Evolutionary conservation across 1,284 basidiomycete species (phyloP), one percentile per base, ranked within the genome.

Genomic region (Peniophora sp.): DNA sequence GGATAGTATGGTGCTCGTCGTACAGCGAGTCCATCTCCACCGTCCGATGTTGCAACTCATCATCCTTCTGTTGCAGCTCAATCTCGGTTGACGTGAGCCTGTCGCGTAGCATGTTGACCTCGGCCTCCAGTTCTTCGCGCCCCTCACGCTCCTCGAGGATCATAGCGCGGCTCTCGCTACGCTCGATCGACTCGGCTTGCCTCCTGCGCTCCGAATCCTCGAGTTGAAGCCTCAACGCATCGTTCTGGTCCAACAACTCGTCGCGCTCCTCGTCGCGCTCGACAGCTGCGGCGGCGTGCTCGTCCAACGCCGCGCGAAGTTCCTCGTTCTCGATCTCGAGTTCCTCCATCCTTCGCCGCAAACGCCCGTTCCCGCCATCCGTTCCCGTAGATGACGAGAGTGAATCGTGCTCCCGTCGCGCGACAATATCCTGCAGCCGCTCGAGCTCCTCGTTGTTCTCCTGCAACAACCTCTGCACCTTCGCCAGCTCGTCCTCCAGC

Each of bases 11-110:
- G 59, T 89, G 85, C 59, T 89, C 83, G 2, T 65, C 66, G 3
- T 85, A 71, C 42, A 88, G 62, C 35, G 87, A 80, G 6, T 88
- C 82, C 37, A 89, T 77, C 63, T 91, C 88, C 49, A 75, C 71
- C 47, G 76, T 74, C 71, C 85, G 82, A 63, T 82, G 72, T 51
- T 88, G 85, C n/a, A 88, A 65, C 34, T 92, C 90, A 57, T 88
- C 87, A 58, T 92, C 89, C 63, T 80, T 85, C 64, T 88, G 82
- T 62, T 89, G 85, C 24, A 91, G 67, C 64, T 92, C 88, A 55
- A 93, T 89, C 58, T 83, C 76, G 3, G 81, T 77, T 0, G 86
- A 86, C 0, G 89, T 85, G 2, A 91, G 71, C 62, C 81, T 81
- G 66, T 92, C 90, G 47, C 83, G 72, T 39, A 88, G 67, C 0